Evolutionary conservation across 192 early-diverging fungal genomes (phyloP), one percentile per base, ranked within the genome.

Genomic region (Coemansia sp.): DNA sequence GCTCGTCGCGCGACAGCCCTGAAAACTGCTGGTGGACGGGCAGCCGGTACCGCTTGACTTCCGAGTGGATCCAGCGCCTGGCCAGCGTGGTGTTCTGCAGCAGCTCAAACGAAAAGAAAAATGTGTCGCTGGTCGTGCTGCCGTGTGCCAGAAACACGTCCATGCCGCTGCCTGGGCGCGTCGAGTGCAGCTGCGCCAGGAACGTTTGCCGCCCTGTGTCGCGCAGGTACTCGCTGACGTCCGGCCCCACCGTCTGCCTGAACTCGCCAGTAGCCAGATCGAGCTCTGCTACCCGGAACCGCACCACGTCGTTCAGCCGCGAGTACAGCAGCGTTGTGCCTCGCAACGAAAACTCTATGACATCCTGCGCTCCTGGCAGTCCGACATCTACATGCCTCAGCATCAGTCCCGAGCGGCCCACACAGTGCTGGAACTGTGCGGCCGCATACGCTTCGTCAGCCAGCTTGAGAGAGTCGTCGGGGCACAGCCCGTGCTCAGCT

Each of bases 1-100:
- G 72, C 68, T 80, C 77, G 52, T 80, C 77, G 44, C 77, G 77
- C 72, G 72, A 74, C 53, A 74, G 62, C 19, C 77, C 77, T 36
- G 72, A 74, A 39, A 74, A 74, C 60, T 74, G 72, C 68, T 74
- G 71, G 53, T 80, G 72, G 46, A 73, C 77, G 4, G 72, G 67
- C 17, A 80, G 64, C 29, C 72, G 72, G 53, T 74, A 74, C 18
- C 77, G 67, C 62, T 74, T 80, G 62, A 73, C 60, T 27, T 70
- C 60, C 43, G 70, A 56, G 41, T 63, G 60, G 14, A 44, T 54
- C 71, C 71, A 73, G 21, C 29, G 38, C 18, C 53, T 34, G 12
- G 63, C 68, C 19, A 58, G 39, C 12, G 76, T 79, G 8, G 64
- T 69, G 72, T 80, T 80, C 44, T 80, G 77, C 63, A 80, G 29